phyloP scores from a whole-genome alignment of 2,329 filamentous ascomycete species.

The Paecilomyces niveus region DNA sequence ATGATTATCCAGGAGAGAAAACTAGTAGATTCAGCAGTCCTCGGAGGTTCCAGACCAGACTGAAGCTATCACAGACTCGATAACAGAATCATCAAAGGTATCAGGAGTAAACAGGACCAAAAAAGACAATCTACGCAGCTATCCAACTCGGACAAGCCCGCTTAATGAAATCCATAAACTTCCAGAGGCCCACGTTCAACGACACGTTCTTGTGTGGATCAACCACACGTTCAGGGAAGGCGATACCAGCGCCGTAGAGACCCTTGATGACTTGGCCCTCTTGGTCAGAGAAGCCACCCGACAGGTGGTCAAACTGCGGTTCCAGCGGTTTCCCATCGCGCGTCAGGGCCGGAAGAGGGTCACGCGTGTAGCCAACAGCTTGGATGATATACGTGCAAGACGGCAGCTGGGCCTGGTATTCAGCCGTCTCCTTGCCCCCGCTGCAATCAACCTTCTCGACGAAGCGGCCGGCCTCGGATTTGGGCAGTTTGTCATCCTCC shows the following conservation, averaged over 20 bases:
- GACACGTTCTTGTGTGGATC: constrained; percentile 58
- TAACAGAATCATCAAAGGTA: background rate
- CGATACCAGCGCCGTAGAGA: constrained; percentile 56
- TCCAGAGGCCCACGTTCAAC: constrained; percentile 56
- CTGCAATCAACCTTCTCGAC: constrained; percentile 43
- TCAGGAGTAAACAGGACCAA: background rate
- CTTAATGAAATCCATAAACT: constrained; percentile 59
- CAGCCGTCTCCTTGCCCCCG: constrained; percentile 35
- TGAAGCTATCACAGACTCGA: background rate
- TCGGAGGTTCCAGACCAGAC: background rate
- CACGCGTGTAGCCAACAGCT: constrained; percentile 51
- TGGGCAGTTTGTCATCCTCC: constrained; percentile 43
- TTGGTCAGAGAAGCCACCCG: constrained; percentile 43
- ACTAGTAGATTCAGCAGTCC: too few relatives aligned
- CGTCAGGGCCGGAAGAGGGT: constrained; percentile 44
- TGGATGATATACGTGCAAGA: constrained; percentile 49
- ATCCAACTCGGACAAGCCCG: constrained; percentile 48
- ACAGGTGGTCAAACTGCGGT: constrained; percentile 25
- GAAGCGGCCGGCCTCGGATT: constrained; percentile 41
- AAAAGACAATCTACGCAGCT: background rate
- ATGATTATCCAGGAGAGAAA: too few relatives aligned
- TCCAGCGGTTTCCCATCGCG: constrained; percentile 21
- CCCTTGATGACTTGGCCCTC: constrained; percentile 41
- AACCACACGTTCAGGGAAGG: constrained; percentile 54
- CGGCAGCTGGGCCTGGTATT: constrained; percentile 42